Base-by-base conservation (phyloP, 2,329 filamentous ascomycete species). In the Fusarium tjaetaba region DNA sequence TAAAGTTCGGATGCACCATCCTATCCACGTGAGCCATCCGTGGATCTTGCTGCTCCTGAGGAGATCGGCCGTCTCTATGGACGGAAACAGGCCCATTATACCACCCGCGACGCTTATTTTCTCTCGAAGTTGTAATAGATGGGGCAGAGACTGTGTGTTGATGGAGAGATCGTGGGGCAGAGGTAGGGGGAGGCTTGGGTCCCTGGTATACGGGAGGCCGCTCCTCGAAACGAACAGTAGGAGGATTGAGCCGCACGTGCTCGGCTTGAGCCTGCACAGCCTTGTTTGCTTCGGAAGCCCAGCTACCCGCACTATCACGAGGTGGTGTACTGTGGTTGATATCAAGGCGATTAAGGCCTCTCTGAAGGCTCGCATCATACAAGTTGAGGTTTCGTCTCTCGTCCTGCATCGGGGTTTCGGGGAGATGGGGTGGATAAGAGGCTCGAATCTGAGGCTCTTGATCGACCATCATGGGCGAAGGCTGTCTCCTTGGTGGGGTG, bases 401-500 rank as follows among this genome's bases (percentile, higher is more conserved):
- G 13, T 89, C 86, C 9, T 80, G 68, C 16, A 79, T 78, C 15
- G 80, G 76, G 11, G 76, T 74, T 30, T 83, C 81, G 24, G 78
- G 68, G 16, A 76, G 72, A 10, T 79, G 73, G 7, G 76, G 76
- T 32, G 78, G 79, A 32, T 79, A 79, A 13, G 67, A 41, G 4
- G 76, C 72, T n/a, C 81, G 81, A 80, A 83, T 75, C 68, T 83
- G 39, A 70, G 83, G 60, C 76, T 88, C 81, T 39, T 83, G 77
- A 74, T 97, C 94, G 15, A 95, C 83, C 78, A 93, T 89, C 93
- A 96, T 95, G 1, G 94, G 93, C 59, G 93, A 95, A 5, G 89
- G 86, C 61, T 88, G 88, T 52, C 92, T 89, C 55, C 90, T 88
- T 3, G 89, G 88, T 13, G 92, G 90, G 1, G 93, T 89, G 18